Evolutionary conservation across 2,329 filamentous ascomycete species (phyloP).

Genomic region (Penicillium italicum): DNA sequence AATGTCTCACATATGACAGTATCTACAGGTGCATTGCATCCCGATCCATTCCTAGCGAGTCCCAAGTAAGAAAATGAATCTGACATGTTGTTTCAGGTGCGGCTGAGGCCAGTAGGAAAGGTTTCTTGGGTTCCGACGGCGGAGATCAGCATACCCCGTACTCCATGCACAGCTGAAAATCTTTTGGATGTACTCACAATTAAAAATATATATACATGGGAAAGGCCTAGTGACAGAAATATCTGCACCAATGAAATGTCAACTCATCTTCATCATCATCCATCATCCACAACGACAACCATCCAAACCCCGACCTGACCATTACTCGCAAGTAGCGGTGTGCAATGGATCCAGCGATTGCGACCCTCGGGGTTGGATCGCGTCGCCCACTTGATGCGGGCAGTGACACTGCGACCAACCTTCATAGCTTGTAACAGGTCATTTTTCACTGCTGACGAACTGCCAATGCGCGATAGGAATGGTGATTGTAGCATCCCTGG

Average conservation of each 20-base stretch:
- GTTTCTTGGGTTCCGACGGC: not conserved
- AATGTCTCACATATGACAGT: no score
- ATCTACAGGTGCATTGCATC: no score
- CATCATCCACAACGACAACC: constrained; percentile 69
- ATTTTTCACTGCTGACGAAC: constrained; percentile 50
- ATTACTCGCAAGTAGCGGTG: constrained; percentile 64
- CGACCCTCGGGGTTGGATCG: constrained; percentile 55
- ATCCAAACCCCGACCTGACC: constrained; percentile 74
- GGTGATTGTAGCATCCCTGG: constrained; percentile 64
- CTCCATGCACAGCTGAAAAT: not conserved
- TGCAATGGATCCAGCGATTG: constrained; percentile 72
- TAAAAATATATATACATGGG: not conserved
- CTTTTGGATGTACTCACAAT: not conserved
- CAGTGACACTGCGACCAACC: constrained; percentile 67
- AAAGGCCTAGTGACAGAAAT: no score
- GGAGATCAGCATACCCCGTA: not conserved
- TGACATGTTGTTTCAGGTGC: not conserved
- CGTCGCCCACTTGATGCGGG: constrained; percentile 68
- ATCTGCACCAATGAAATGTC: constrained; percentile 16
- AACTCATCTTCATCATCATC: constrained; percentile 58
- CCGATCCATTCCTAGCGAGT: not conserved
- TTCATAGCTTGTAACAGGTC: constrained; percentile 59
- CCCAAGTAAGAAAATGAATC: no score
- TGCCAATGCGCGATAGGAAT: constrained; percentile 45
- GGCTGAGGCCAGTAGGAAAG: not conserved